These are phyloP conservation scores for Leccinellum rugosiceps DNA, from an alignment of 768 basidiomycete species.

Conservation along the genomic window DNA sequence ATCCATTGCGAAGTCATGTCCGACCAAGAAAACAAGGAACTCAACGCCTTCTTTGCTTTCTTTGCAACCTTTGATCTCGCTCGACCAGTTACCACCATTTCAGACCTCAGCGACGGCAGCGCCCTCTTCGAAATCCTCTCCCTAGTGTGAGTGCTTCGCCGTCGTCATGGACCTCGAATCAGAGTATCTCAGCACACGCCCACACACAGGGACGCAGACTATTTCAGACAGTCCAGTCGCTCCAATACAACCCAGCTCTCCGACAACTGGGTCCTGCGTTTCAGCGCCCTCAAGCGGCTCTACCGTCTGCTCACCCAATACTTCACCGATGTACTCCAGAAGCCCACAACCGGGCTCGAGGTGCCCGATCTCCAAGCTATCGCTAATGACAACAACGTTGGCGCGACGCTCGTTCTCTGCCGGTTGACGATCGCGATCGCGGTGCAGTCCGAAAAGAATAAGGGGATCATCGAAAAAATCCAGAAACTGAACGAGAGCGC, in stretches of 20 bases:
- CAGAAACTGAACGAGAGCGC: conserved; percentile 78
- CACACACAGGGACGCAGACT: conserved; percentile 64
- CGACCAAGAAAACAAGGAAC: conserved; percentile 53
- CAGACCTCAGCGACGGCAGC: conserved; percentile 79
- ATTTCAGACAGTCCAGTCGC: conserved; percentile 66
- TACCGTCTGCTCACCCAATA: conserved; percentile 90
- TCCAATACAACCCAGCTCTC: conserved; percentile 57
- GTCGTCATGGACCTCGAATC: not conserved
- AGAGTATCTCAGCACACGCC: conserved; percentile 7
- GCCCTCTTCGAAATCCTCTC: conserved; percentile 74
- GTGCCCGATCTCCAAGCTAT: conserved; percentile 87
- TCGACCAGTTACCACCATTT: conserved; percentile 55
- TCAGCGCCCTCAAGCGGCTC: conserved; percentile 77
- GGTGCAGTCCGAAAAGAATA: conserved; percentile 86
- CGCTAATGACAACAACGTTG: conserved; percentile 68
- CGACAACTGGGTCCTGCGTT: conserved; percentile 89
- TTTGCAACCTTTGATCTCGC: conserved; percentile 70
- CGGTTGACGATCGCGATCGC: conserved; percentile 81
- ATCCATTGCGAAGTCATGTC: conserved; percentile 25
- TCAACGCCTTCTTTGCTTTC: conserved; percentile 80
- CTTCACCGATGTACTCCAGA: conserved; percentile 78
- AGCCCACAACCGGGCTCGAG: conserved; percentile 71
- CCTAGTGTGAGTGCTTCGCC: conserved; percentile 54
- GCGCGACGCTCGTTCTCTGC: conserved; percentile 71
- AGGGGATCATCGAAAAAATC: conserved; percentile 86